Base-by-base conservation (phyloP, 2,329 filamentous ascomycete species). In the Ascochyta lentis region DNA sequence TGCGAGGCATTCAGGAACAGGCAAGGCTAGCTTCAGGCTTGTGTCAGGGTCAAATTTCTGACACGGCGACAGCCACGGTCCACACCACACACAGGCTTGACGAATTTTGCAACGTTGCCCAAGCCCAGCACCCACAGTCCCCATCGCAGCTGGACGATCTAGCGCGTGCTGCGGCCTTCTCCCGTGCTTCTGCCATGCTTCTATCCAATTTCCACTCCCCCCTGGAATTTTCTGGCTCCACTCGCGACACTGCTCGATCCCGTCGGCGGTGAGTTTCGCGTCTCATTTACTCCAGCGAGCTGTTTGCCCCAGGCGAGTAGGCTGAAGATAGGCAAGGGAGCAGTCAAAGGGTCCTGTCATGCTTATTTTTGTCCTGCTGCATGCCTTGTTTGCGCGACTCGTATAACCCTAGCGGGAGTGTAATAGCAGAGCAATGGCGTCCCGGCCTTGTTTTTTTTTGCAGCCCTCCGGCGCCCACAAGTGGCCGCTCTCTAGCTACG, bases 151-250 rank as follows among this genome's bases (percentile, higher is more conserved):
- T 66, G 51, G 59, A 59, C 58, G 59, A 70, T 69, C 66, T 67
- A 61, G 69, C 64, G 61, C 59, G 46, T 54, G 47, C 62, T 60
- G 60, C 61, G 63, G 33, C 61, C 70, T 76, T 75, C 73, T 75
- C 66, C 72, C 72, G 72, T 66, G 61, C 70, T 76, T 76, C 72
- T 70, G 64, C 64, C 61, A 69, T 58, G 53, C 70, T 76, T 75
- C 73, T 63, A 75, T 70, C 59, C 52, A 66, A 68, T 67, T 65
- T 71, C 60, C 59, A 56, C 46, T 42, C 24, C 53, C 63, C 66
- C 65, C 61, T 61, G 61, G 59, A 66, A 60, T 63, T 50, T 57
- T 56, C 46, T 58, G 47, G 64, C 60, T 64, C 65, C 62, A 67
- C 62, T 38, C 53, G 40, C 58, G 54, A 43, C 15, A 47, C 49